Base-by-base conservation (phyloP, 768 basidiomycete genomes). In the Pisolithus albus region DNA sequence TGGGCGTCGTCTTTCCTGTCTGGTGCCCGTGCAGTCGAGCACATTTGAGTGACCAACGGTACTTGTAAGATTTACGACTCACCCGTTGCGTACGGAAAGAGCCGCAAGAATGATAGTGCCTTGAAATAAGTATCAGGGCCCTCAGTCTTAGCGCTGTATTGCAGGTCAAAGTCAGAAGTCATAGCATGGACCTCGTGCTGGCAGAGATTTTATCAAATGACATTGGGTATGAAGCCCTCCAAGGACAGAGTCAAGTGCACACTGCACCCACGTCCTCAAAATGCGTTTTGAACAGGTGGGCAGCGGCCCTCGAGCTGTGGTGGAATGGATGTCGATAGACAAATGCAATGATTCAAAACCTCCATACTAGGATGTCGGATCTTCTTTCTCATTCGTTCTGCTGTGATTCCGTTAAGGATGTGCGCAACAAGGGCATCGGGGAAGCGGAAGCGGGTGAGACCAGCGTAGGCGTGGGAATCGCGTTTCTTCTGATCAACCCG, bases 91-190 rank as follows among this genome's bases (percentile, higher is more conserved):
- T 34, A 80, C 92, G 92, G 64, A 92, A 95, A 0, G 87, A 86
- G 15, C 92, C 92, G 34, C 92, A 84, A 40, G 86, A 90, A 63
- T 96, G 91, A 62, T 94, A 96, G 65, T 95, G 93, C 2, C 84
- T 88, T 50, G 85, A 85, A 47, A 95, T 71, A 96, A 72, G 75
- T 83, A 24, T 82, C 75, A 36, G 74, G 81, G 2, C 82, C 82
- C 34, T 83, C 72, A 40, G 70, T 71, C n/a, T 72, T 68, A 7
- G 80, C 66, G 2, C 72, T 50, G 58, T 88, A 89, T 40, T 79
- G 75, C 21, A 23, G 21, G 4, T 23, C 21, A 23, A 23, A 23
- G 21, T 23, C 21, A 23, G 21, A 23, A 23, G 21, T 23, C 21
- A 23, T 4, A 23, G 21, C 21, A 23, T 4, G 21, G 21, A 23